Conservation (phyloP, 2,329 filamentous ascomycete genomes). For the Phoma sp. region DNA sequence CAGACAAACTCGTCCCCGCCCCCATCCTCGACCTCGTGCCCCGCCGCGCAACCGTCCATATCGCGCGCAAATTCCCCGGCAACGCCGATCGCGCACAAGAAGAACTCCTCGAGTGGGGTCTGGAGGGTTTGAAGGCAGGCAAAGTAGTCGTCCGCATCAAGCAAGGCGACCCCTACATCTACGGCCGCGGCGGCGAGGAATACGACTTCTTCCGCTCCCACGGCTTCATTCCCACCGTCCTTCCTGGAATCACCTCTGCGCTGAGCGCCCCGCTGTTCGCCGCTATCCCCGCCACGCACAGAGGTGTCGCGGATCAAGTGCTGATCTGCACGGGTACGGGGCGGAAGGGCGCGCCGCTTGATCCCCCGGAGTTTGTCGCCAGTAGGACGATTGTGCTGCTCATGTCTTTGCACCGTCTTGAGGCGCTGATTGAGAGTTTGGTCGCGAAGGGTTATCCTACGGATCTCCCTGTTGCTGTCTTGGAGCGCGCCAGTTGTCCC, state of each 20-base stretch:
- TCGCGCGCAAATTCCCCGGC: constrained; percentile 96
- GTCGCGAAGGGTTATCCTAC: constrained; percentile 67
- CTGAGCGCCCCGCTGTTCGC: constrained; percentile 89
- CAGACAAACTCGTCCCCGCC: constrained; percentile 85
- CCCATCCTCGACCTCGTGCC: constrained; percentile 89
- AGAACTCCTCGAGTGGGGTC: constrained; percentile 81
- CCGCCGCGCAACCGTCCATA: constrained; percentile 85
- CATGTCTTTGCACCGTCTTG: constrained; percentile 90
- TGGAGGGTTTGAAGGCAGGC: constrained; percentile 72
- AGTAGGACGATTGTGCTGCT: constrained; percentile 89
- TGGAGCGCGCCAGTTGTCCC: constrained; percentile 91
- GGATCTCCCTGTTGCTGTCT: constrained; percentile 85
- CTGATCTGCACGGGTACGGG: constrained; percentile 97
- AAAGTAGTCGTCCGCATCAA: constrained; percentile 88
- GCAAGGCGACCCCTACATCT: constrained; percentile 96
- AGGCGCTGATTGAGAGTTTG: constrained; percentile 75
- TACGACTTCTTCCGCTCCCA: constrained; percentile 79
- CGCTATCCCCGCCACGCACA: constrained; percentile 84
- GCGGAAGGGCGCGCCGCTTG: constrained; percentile 81
- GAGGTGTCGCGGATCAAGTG: constrained; percentile 89
- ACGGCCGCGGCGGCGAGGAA: constrained; percentile 93
- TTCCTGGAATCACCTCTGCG: constrained; percentile 91
- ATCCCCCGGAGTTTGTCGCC: constrained; percentile 79
- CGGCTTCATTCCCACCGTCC: constrained; percentile 74
- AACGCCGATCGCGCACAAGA: constrained; percentile 94